These are phyloP conservation scores for Teunomyces lycoperdinae DNA, from an alignment of 805 yeast species.

Conservation along the genomic window DNA sequence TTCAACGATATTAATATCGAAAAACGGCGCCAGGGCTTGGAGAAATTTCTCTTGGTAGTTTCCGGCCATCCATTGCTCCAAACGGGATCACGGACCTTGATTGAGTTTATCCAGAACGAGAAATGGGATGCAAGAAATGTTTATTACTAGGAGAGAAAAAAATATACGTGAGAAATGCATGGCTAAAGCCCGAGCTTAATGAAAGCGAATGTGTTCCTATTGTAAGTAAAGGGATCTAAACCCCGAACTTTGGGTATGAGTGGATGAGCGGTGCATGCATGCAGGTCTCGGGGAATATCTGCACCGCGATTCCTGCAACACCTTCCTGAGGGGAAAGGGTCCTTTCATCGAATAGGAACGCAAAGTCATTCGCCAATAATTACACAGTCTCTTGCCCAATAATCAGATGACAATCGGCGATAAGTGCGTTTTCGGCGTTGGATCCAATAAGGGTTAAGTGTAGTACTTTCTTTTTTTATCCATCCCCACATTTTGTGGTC, in stretches of 20 bases:
- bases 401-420: not conserved
- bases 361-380: too few relatives aligned
- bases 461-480: too few relatives aligned
- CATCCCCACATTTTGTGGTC: constrained; percentile 1
- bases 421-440: not conserved
- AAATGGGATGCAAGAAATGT: constrained; percentile 51
- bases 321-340: too few relatives aligned
- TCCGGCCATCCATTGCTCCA: constrained; percentile 94
- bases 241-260: not conserved
- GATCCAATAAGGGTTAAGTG: too few relatives aligned
- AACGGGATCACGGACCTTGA: constrained; percentile 74
- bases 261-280: too few relatives aligned
- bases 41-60: constrained; percentile 70
- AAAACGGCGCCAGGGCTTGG: constrained; percentile 77
- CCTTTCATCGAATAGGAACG: too few relatives aligned
- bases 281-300: too few relatives aligned
- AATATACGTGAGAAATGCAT: not conserved
- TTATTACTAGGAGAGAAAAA: constrained; percentile 12
- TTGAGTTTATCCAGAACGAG: constrained; percentile 85
- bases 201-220: not conserved
- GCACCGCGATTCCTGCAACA: too few relatives aligned
- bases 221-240: not conserved
- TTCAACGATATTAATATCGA: constrained; percentile 83
- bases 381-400: too few relatives aligned
- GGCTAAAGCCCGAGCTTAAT: not conserved